Evolutionary conservation across 225 moss, liverwort and hornwort species (phyloP).

Genomic region (Neckera pumila): DNA sequence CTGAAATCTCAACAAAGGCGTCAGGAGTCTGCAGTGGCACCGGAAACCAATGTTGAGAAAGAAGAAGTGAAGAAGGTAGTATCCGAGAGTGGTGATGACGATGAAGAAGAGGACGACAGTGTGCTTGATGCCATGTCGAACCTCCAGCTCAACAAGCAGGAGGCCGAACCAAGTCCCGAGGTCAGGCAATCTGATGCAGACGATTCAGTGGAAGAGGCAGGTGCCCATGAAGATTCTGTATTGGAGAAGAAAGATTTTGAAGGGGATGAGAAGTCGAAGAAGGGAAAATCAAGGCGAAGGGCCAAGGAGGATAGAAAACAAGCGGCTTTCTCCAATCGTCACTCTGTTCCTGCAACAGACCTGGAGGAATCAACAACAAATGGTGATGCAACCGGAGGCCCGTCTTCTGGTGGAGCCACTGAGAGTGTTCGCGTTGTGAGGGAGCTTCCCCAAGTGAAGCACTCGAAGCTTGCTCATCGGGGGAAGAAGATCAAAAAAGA

Average conservation of each 20-base stretch:
- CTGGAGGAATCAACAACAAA: conserved; percentile 2
- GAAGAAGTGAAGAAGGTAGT: background rate
- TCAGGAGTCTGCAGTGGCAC: background rate
- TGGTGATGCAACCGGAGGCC: conserved; percentile 8
- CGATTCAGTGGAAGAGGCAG: conserved; percentile 18
- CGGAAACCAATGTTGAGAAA: background rate
- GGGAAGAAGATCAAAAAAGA: conserved; percentile 51
- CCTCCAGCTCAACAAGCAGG: conserved; percentile 14
- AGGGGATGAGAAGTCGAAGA: conserved; percentile 28
- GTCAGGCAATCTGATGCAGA: background rate
- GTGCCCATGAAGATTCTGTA: conserved; percentile 1
- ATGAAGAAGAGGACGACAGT: conserved; percentile 32
- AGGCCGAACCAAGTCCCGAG: background rate
- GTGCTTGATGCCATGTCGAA: conserved; percentile 37
- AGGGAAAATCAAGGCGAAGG: conserved; percentile 44
- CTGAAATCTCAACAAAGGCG: conserved; percentile 24
- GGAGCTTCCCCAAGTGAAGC: conserved; percentile 25
- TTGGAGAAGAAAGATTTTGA: conserved; percentile 19
- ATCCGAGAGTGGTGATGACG: conserved; percentile 7
- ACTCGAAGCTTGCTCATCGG: conserved; percentile 30
- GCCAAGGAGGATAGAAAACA: conserved; percentile 62
- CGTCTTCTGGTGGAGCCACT: conserved; percentile 7
- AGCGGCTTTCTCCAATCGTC: conserved; percentile 46
- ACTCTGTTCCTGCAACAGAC: conserved; percentile 8
- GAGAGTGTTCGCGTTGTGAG: conserved; percentile 3